Conservation (phyloP, 1,284 basidiomycete species). For the Bondarzewia mesenterica region DNA sequence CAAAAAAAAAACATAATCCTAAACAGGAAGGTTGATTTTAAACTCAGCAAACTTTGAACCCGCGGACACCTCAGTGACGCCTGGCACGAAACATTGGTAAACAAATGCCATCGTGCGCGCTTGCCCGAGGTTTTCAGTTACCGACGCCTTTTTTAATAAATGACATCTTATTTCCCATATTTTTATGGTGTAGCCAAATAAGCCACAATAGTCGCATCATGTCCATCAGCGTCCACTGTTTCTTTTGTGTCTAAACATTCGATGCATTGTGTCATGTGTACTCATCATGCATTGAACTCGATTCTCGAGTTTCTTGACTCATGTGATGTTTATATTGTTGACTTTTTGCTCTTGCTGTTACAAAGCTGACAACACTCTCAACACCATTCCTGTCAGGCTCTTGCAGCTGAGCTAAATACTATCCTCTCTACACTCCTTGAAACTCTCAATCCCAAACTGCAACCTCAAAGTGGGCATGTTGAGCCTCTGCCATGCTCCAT, state of each 20-base stretch:
- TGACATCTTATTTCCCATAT: not conserved
- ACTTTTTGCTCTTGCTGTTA: not conserved
- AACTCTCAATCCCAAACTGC: not conserved
- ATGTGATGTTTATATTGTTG: not conserved
- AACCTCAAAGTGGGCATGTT: not conserved
- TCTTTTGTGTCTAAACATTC: too few species aligned
- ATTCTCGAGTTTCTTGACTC: not conserved
- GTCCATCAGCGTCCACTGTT: too few species aligned
- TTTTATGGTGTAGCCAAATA: not conserved
- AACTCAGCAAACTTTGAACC: not conserved
- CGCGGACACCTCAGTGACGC: not conserved
- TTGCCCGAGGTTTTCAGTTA: not conserved
- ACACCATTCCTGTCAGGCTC: not conserved
- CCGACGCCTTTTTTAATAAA: not conserved
- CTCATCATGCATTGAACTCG: not conserved
- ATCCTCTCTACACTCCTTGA: not conserved
- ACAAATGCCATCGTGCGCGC: not conserved
- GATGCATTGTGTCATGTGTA: not conserved
- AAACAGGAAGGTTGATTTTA: too few species aligned
- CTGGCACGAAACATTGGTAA: constrained; percentile 1
- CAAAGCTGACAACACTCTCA: not conserved
- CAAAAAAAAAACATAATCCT: too few species aligned
- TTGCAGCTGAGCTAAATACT: not conserved
- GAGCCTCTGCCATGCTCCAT: not conserved
- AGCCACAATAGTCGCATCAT: not conserved